phyloP scores from a whole-genome alignment of 169 alveolate species.

The Perkinsus marinus region DNA sequence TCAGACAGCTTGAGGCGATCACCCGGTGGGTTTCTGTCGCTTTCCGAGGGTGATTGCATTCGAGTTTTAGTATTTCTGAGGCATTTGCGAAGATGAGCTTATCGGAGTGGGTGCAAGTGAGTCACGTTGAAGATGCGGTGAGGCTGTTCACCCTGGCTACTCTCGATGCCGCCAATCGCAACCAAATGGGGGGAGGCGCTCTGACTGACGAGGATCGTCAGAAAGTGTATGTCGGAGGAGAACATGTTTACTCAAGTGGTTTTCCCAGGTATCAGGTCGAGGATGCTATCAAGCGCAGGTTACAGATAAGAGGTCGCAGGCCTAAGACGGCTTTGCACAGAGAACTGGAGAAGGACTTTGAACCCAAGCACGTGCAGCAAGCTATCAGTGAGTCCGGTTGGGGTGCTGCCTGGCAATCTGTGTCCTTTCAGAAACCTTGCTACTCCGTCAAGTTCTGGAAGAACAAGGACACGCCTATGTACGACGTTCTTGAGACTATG shows the following conservation, averaged over 20 bases:
- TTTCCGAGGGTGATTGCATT: too few relatives aligned
- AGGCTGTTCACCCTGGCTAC: neutral
- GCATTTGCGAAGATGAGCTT: neutral
- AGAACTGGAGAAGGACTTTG: neutral
- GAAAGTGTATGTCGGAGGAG: neutral
- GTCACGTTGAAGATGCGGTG: neutral
- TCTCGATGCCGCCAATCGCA: neutral
- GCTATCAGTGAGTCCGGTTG: neutral
- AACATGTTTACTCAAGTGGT: neutral
- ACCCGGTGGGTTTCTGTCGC: too few relatives aligned
- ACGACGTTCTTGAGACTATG: neutral
- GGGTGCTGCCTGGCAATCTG: neutral
- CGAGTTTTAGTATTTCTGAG: neutral
- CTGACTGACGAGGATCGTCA: neutral
- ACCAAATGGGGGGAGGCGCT: neutral
- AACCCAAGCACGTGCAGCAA: neutral
- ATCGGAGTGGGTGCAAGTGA: neutral
- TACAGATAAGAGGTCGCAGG: neutral
- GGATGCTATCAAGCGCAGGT: neutral
- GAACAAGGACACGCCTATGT: neutral
- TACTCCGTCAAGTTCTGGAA: neutral
- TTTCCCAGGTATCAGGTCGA: neutral
- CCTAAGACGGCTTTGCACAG: neutral
- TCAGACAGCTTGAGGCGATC: constrained; percentile 71
- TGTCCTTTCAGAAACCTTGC: neutral